Percentiles rank a stretch among this genome's conserved stretches.
Conservation (phyloP, 2,329 filamentous ascomycete species). For the Aureobasidium melanogenum region DNA sequence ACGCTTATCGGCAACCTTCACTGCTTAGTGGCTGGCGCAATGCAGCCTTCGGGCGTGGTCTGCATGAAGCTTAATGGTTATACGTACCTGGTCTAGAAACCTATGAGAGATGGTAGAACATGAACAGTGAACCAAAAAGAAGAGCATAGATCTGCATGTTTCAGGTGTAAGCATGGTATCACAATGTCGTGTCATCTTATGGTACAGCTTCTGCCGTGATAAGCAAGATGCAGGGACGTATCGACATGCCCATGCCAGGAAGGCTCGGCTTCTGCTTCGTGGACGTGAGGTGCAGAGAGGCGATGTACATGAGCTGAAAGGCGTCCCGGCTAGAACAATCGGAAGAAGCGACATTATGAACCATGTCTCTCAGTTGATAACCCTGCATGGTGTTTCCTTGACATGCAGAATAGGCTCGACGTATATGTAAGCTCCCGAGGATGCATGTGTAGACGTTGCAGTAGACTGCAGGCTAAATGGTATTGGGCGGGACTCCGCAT, state of each 20-base stretch:
- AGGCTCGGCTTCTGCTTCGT: not conserved
- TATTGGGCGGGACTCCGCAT: not conserved
- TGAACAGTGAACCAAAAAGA: not conserved
- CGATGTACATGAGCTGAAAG: not conserved
- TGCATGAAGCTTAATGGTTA: not conserved
- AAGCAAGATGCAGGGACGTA: not conserved
- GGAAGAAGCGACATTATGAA: not conserved
- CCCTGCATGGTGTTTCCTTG: not conserved
- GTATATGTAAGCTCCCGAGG: not conserved
- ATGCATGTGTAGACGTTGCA: constrained; percentile 1
- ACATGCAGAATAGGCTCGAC: not conserved
- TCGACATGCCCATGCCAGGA: not conserved
- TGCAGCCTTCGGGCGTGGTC: not conserved
- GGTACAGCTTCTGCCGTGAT: not conserved
- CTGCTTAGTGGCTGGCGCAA: not conserved
- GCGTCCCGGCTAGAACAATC: not conserved
- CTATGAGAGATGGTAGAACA: not conserved
- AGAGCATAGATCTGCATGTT: not conserved
- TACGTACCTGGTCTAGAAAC: not conserved
- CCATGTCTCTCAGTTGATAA: not conserved
- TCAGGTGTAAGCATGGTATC: not conserved
- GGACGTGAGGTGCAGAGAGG: not conserved
- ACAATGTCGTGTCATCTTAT: not conserved
- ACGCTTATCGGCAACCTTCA: not conserved
- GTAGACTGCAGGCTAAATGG: not conserved